These are phyloP conservation scores for Medicago lupulina DNA, from an alignment of 306 rosid genomes.

Conservation along the genomic window DNA sequence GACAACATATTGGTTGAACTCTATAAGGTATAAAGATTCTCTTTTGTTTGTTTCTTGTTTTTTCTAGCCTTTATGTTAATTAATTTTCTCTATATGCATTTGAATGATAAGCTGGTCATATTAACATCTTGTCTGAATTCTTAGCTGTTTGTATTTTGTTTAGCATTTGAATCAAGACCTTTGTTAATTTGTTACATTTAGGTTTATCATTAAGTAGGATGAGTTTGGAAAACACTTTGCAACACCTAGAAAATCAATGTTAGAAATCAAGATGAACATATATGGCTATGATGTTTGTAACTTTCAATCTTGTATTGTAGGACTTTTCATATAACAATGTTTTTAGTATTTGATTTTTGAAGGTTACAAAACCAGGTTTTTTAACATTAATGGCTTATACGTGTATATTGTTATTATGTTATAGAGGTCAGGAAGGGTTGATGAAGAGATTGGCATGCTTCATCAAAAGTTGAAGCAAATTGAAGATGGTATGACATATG, in stretches of 20 bases:
- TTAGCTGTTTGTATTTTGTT: not conserved
- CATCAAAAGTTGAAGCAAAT: conserved; percentile 76
- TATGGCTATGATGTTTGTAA: not conserved
- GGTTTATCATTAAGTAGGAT: not conserved
- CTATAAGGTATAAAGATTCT: conserved; percentile 65
- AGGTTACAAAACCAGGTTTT: conserved; percentile 10
- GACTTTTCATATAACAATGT: too few species aligned
- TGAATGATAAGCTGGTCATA: not conserved
- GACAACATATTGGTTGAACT: conserved; percentile 87
- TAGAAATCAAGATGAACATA: too few species aligned
- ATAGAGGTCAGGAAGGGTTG: conserved; percentile 89
- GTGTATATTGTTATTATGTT: conserved; percentile 17
- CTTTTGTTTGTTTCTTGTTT: not conserved
- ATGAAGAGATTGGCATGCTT: conserved; percentile 90
- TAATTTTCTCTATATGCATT: not conserved
- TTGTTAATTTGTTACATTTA: too few species aligned
- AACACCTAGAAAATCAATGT: not conserved
- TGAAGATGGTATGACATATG: conserved; percentile 69
- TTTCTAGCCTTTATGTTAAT: not conserved
- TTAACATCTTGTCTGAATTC: not conserved
- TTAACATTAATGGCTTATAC: not conserved
- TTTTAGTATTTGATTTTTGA: not conserved
- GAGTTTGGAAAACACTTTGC: not conserved
- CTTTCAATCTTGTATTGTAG: too few species aligned
- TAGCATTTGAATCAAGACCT: not conserved